These are phyloP conservation scores for Geotrichum fermentans DNA, from an alignment of 1,139 yeast species.

Conservation along the genomic window DNA sequence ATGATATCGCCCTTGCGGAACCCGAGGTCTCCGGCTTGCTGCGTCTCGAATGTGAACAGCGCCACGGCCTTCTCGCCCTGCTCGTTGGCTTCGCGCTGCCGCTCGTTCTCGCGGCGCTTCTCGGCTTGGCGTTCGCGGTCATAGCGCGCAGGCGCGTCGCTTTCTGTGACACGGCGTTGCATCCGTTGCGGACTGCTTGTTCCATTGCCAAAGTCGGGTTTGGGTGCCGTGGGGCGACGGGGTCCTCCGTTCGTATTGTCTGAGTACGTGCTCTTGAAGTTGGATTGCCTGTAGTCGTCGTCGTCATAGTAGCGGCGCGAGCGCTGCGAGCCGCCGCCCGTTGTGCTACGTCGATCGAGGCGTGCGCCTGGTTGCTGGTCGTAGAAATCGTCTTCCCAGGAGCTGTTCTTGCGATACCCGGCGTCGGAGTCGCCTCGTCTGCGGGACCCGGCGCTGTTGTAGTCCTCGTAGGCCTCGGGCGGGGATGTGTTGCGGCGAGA, in stretches of 20 bases:
- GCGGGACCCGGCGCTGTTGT: neutral
- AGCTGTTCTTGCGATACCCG: neutral
- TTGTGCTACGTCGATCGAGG: conserved; percentile 6
- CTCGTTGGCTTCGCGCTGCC: conserved; percentile 26
- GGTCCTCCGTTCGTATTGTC: conserved; percentile 31
- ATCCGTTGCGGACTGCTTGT: neutral
- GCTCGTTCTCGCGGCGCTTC: conserved; percentile 24
- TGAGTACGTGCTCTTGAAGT: conserved; percentile 31
- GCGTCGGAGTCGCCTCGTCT: conserved; percentile 7
- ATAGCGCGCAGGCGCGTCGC: conserved; percentile 24
- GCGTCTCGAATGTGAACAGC: conserved; percentile 80
- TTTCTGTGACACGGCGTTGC: conserved; percentile 10
- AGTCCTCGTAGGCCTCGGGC: neutral
- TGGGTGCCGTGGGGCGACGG: conserved; percentile 48
- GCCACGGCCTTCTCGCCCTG: conserved; percentile 81
- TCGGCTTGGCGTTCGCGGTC: conserved; percentile 27
- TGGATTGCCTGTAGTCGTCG: conserved; percentile 25
- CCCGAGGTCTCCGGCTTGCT: conserved; percentile 83
- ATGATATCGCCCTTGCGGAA: conserved; percentile 95
- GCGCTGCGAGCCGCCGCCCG: conserved; percentile 6
- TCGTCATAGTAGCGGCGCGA: conserved; percentile 7
- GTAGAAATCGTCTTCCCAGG: conserved; percentile 21
- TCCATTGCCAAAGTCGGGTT: conserved; percentile 40
- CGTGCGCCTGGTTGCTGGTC: conserved; percentile 1
- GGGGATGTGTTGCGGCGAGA: conserved; percentile 15